A percentile compares a stretch with the other conserved stretches of the same genome.
These are phyloP conservation scores for Leishmania turanica DNA, from an alignment of 208 protist species.

Conservation along the genomic window DNA sequence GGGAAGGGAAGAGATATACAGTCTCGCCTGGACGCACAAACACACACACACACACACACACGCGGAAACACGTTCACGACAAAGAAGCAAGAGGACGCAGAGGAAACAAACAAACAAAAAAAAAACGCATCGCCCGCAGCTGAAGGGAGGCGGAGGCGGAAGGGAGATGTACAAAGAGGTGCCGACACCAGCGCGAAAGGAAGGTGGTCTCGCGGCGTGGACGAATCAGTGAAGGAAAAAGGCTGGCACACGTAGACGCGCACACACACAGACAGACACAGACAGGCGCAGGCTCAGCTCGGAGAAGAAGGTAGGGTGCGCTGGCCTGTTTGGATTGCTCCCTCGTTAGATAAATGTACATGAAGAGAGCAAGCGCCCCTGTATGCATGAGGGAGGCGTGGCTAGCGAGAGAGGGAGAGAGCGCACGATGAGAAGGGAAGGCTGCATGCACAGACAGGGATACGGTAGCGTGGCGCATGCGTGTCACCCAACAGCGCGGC, in stretches of 20 bases:
- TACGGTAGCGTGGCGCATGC: background rate
- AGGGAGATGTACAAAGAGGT: background rate
- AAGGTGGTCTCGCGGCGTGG: background rate
- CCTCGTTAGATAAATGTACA: constrained; percentile 1
- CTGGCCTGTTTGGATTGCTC: background rate
- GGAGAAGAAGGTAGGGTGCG: background rate
- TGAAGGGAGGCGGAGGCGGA: background rate
- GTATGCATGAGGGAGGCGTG: background rate
- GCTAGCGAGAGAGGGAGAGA: too few relatives aligned
- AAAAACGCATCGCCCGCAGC: background rate
- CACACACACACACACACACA: background rate
- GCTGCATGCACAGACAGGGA: background rate
- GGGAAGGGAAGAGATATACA: background rate
- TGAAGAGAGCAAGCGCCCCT: background rate
- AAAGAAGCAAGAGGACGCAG: background rate
- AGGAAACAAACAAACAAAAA: background rate
- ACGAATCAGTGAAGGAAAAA: background rate
- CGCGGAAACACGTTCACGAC: background rate
- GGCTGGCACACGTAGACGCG: background rate
- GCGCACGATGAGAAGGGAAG: background rate
- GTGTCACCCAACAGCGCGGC: background rate
- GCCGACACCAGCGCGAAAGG: background rate
- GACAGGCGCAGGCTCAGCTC: background rate
- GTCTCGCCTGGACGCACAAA: background rate
- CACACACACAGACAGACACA: background rate